Evolutionary conservation across 1,284 basidiomycete genomes (phyloP).

Genomic region (Sanghuangporus weigelae): DNA sequence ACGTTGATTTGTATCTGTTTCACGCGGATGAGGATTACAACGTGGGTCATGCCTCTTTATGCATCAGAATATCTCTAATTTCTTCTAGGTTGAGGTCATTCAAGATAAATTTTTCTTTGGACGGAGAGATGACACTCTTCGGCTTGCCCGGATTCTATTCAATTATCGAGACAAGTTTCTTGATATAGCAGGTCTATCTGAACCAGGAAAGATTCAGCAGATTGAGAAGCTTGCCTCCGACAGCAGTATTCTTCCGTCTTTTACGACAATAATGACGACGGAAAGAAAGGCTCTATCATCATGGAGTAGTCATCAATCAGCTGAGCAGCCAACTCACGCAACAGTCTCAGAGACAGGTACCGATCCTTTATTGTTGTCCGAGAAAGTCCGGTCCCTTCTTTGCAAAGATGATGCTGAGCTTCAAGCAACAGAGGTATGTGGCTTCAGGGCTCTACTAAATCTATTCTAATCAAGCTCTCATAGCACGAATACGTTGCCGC

Average conservation of each 20-base stretch:
- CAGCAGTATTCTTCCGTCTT: not conserved
- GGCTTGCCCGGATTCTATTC: not conserved
- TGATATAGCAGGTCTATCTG: not conserved
- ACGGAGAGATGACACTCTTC: not conserved
- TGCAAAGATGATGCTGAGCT: not conserved
- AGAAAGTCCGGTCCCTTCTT: not conserved
- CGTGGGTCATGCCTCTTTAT: not conserved
- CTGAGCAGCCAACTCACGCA: not conserved
- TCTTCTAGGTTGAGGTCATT: not conserved
- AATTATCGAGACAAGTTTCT: not conserved
- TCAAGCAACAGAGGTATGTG: not conserved
- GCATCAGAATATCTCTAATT: not conserved
- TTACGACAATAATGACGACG: not conserved
- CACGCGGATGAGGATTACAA: not conserved
- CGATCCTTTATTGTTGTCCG: not conserved
- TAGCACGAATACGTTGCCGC: not conserved
- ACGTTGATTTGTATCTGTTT: not conserved
- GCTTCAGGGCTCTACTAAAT: not conserved
- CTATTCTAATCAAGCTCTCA: not conserved
- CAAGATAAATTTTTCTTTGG: not conserved
- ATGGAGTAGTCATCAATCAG: not conserved
- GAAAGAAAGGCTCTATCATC: not conserved
- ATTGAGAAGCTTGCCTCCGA: not conserved
- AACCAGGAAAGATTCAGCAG: not conserved
- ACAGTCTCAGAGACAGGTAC: not conserved